Base-by-base conservation (phyloP, 352 stramenopile species). In the Globisporangium abappressorium region DNA sequence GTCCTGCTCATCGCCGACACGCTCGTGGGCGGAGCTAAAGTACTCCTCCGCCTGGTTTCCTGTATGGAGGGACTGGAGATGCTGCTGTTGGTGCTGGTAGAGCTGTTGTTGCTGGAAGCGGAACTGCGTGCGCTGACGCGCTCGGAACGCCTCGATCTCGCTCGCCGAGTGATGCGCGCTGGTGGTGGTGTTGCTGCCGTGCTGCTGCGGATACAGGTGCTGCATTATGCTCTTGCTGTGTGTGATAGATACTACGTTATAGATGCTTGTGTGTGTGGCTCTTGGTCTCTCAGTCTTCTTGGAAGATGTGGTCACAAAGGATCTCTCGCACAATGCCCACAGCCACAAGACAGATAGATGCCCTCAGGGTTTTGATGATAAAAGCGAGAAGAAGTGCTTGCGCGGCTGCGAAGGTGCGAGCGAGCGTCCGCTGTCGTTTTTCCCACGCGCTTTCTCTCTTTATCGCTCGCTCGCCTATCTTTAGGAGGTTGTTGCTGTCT, bases 141-240 rank as follows among this genome's bases (percentile, higher is more conserved):
- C 77, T 28, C 80, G 80, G 43, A 80, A 79, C 34, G 59, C 70
- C 68, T 86, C 80, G 56, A 85, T 76, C 33, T 85, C 76, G 51
- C 55, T 68, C 38, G 63, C 51, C 0, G 18, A 43, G 22, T 6
- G 28, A 7, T 60, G 55, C 18, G 18, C 55, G 18, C 7, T 49
- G 30, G 30, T 33, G 30, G 30, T 33, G 30, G 30, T 33, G 41
- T 3, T 51, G 58, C 22, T 33, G 30, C 26, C 20, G 24, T 66
- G 43, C 43, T 34, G 60, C 3, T 8, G 38, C 15, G 33, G 33
- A 61, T 53, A 47, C 56, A 47, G 9, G 33, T 61, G 33, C 33
- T 62, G 56, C 56, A 62, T 62, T 8, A 12, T 5, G 60, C 57
- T 64, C 36, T 24, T 55, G 15, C 14, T 64, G 26, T 43, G 3